A percentile compares a stretch with the other conserved stretches of the same genome.
phyloP scores from a whole-genome alignment of 1,139 yeast species.

The Williopsis jadinii region DNA sequence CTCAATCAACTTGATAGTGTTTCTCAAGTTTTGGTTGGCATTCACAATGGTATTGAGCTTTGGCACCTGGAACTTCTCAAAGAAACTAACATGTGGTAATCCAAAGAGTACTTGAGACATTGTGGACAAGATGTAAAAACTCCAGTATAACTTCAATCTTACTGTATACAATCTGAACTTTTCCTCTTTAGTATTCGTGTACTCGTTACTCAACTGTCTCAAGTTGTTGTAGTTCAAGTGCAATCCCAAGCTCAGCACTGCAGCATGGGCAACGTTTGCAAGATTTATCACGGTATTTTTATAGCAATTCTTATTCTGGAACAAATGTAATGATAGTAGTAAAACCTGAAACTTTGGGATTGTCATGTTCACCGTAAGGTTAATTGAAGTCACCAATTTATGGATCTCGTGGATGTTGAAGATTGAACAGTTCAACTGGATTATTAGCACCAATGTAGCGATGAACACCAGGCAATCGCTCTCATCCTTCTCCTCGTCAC shows the following conservation, averaged over 20 bases:
- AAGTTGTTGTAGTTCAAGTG: slow-evolving; percentile 25
- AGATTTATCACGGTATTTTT: slow-evolving; percentile 22
- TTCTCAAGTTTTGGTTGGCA: slow-evolving; percentile 16
- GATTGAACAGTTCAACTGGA: slow-evolving; percentile 27
- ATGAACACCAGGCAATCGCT: slow-evolving; percentile 26
- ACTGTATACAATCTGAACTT: slow-evolving; percentile 29
- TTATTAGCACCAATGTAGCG: slow-evolving; percentile 31
- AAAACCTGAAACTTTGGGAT: slow-evolving; percentile 18
- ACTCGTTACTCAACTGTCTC: slow-evolving; percentile 11
- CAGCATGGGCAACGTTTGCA: slow-evolving; percentile 24
- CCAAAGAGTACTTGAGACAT: slow-evolving; percentile 19
- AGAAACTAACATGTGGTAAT: slow-evolving; percentile 18
- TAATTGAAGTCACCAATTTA: slow-evolving; percentile 16
- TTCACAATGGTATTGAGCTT: slow-evolving; percentile 15
- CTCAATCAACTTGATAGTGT: slow-evolving; percentile 16
- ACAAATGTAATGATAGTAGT: slow-evolving; percentile 17
- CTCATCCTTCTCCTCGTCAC: not conserved
- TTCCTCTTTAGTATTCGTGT: slow-evolving; percentile 25
- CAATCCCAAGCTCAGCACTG: slow-evolving; percentile 17
- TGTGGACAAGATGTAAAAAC: slow-evolving; percentile 39
- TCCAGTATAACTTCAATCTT: slow-evolving; percentile 57
- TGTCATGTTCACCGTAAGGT: slow-evolving; percentile 10
- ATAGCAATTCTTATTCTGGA: slow-evolving; percentile 22
- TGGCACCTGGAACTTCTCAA: slow-evolving; percentile 21
- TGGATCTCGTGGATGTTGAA: slow-evolving; percentile 22